Evolutionary conservation across 1,284 basidiomycete genomes (phyloP), one percentile per base, ranked within the genome.

Genomic region (Macrocystidia cucumis): DNA sequence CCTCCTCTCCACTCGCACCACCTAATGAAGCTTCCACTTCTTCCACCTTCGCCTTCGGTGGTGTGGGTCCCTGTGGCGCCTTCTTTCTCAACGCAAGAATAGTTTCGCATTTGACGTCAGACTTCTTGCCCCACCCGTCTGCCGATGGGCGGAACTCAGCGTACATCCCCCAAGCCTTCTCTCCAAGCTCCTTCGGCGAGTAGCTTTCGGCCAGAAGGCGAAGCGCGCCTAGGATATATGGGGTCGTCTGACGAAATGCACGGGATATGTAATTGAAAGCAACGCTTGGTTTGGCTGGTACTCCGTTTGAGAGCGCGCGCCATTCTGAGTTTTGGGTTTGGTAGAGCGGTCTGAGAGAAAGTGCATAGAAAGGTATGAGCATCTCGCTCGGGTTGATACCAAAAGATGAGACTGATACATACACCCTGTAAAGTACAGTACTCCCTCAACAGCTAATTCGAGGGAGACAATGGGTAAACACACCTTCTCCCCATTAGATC

Each of bases 401-500:
- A n/a, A n/a, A n/a, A n/a, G n/a, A n/a, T n/a, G n/a, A n/a, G n/a
- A n/a, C n/a, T n/a, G n/a, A n/a, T n/a, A n/a, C n/a, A n/a, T n/a
- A n/a, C n/a, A n/a, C n/a, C n/a, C n/a, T n/a, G n/a, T n/a, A n/a
- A n/a, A n/a, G n/a, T n/a, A n/a, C n/a, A n/a, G n/a, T n/a, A n/a
- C n/a, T n/a, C n/a, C n/a, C n/a, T n/a, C n/a, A 25, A 8, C 23
- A 25, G 12, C 23, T 8, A 8, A 25, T 25, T 25, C 12, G 23
- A 25, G 12, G 23, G 26, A n/a, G n/a, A n/a, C n/a, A n/a, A 38
- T 22, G 13, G 19, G 29, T 14, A 33, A 16, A 59, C 81, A 55
- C 50, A 89, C 86, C 82, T 77, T 55, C 86, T 71, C 27, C 88
- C 82, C 75, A 98, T 85, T 27, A 98, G 62, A 44, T 91, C 88